Base-by-base conservation (phyloP, 1,139 yeast species). In the Zygotorulaspora mrakii region DNA sequence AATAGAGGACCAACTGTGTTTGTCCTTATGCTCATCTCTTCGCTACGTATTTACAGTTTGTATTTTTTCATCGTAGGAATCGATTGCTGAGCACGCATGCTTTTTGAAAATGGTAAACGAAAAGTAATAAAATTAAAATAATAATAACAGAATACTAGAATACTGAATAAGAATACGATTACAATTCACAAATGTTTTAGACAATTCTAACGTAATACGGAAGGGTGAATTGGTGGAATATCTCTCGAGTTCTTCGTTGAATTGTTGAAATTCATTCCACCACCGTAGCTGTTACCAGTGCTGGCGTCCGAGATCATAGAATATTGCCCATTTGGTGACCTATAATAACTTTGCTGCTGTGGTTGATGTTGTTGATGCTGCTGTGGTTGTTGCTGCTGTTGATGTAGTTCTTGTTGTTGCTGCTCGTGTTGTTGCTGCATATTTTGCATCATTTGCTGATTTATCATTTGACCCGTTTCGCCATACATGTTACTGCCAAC, bases 211-310 rank as follows among this genome's bases (percentile, higher is more conserved):
- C 46, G 49, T 26, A 49, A 40, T 25, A 49, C 35, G 14, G 53
- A 47, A 11, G 53, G 52, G 35, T 47, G 52, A 17, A 49, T 46
- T 11, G 53, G 48, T 22, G 52, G 49, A 11, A 46, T 40, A 30
- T 40, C 46, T 24, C 37, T 45, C 12, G 42, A 30, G 27, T 43
- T 42, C 23, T 36, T 39, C 13, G 32, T 34, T 20, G 26, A 30
- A 29, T 24, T 40, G 2, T 35, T 35, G 10, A 28, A 32, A 24
- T 30, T 36, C 31, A 32, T 38, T n/a, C n/a, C n/a, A n/a, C n/a
- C n/a, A 35, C 35, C 46, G 28, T 37, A 38, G 40, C 21, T 7
- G 24, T 34, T 38, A 22, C 33, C 31, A 20, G 29, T 17, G n/a
- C 28, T 17, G 5, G 29, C 13, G 26, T n/a, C 25, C 11, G 33